Base-by-base conservation (phyloP, 148 eudicot species). In the Cornus kousa region DNA sequence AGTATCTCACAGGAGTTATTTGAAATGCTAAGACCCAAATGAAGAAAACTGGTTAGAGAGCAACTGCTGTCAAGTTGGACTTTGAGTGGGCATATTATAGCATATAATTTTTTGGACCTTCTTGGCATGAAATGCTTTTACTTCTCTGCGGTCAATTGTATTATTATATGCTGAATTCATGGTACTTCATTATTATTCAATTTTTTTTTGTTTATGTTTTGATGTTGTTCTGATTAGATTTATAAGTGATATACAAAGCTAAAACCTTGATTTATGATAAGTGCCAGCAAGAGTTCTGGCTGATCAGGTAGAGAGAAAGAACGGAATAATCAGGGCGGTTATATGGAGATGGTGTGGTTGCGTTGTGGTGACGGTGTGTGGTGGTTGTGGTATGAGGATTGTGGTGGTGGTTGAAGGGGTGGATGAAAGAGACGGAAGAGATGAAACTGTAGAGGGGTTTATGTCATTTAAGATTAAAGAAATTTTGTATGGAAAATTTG, bases 261-360 rank as follows among this genome's bases (percentile, higher is more conserved):
- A n/a, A 60, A 60, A 13, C 32, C 9, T 33, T 60, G 22, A 62
- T 23, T 62, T 74, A 7, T 35, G 20, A 70, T 6, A 60, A 60
- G n/a, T 35, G 31, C 78, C 7, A 60, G 16, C n/a, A n/a, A 55
- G 4, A 40, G 35, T 75, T 60, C 77, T 10, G 22, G 67, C 14
- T 19, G 9, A 8, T 14, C 60, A 19, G 60, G 55, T 35, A 65
- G 32, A 37, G n/a, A 35, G 68, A 37, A 50, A 53, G 74, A 78
- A 81, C 80, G 83, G 83, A 74, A 9, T 48, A 68, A 74, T 83
- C 76, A 80, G 81, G 57, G 57, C 14, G 14, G 57, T 50, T 50
- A 50, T 50, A 50, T 50, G 57, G 57, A 50, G 57, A 12, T 50
- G 13, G 28, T 28, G 28, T 28, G 28, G 28, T 28, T 28, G 28